A percentile compares a stretch with the other conserved stretches of the same genome.
Conservation (phyloP, 768 basidiomycete species). For the Suillus alpinus region DNA sequence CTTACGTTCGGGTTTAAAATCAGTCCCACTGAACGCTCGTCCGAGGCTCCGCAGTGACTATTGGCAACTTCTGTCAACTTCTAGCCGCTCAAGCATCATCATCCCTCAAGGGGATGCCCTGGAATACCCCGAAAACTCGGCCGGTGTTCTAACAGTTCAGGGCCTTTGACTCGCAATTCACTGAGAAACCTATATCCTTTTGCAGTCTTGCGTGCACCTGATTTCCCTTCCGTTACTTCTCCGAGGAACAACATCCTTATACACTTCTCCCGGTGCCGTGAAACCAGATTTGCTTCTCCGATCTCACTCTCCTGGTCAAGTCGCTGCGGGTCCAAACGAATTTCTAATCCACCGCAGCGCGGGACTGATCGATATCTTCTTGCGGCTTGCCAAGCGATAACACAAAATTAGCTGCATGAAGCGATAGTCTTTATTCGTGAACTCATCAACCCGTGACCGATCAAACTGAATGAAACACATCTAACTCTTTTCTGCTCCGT, state of each 20-base stretch:
- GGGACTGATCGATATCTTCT: not conserved
- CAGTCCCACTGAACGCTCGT: not conserved
- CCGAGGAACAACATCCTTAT: conserved; percentile 7
- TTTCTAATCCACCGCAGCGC: not conserved
- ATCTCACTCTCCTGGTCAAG: not conserved
- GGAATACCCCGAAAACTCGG: not conserved
- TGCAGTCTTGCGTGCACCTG: not conserved
- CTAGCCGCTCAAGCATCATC: not conserved
- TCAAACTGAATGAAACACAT: not conserved
- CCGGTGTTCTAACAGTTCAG: conserved; percentile 1
- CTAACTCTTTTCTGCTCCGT: not conserved
- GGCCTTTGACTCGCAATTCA: not conserved
- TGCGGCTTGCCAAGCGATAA: not conserved
- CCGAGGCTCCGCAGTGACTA: not conserved
- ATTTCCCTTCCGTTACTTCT: conserved; percentile 1
- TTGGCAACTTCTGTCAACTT: not conserved
- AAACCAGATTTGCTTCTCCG: conserved; percentile 1
- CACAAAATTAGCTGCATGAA: not conserved
- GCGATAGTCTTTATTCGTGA: not conserved
- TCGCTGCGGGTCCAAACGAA: not conserved
- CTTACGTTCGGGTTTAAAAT: conserved; percentile 1
- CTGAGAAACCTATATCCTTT: not conserved
- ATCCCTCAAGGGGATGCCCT: not conserved
- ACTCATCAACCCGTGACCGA: not conserved
- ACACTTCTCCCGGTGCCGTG: conserved; percentile 8